Conservation (phyloP, 1,284 basidiomycete species). For the Clitocybe nebularis region DNA sequence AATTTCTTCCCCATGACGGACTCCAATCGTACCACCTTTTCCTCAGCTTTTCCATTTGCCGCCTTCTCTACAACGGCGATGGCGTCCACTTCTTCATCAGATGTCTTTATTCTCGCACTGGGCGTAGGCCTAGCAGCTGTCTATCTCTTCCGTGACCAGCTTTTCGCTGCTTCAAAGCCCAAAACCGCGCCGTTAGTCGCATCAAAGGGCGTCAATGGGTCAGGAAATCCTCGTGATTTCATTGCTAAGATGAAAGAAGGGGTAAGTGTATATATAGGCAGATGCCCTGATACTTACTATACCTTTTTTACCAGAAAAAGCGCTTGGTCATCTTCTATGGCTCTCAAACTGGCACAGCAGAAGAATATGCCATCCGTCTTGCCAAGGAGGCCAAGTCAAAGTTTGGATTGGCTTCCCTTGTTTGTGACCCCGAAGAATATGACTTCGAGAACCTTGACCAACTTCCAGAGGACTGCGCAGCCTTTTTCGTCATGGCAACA, state of each 20-base stretch:
- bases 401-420: slow-evolving; percentile 89
- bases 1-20: slow-evolving; percentile 26
- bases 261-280: slow-evolving; percentile 48
- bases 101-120: slow-evolving; percentile 64
- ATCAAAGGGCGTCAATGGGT: slow-evolving; percentile 53
- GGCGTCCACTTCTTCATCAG: slow-evolving; percentile 53
- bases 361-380: slow-evolving; percentile 91
- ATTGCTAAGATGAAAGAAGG: slow-evolving; percentile 86
- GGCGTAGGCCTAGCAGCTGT: slow-evolving; percentile 68
- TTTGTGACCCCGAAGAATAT: slow-evolving; percentile 96
- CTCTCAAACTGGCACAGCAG: slow-evolving; percentile 94
- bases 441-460: slow-evolving; percentile 96
- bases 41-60: slow-evolving; percentile 30
- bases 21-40: slow-evolving; percentile 32
- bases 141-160: slow-evolving; percentile 76
- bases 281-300: no score
- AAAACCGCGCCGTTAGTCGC: slow-evolving; percentile 46
- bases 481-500: slow-evolving; percentile 95
- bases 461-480: slow-evolving; percentile 81
- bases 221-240: slow-evolving; percentile 84
- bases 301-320: slow-evolving; percentile 69
- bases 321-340: slow-evolving; percentile 94
- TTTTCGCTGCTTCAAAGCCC: slow-evolving; percentile 61
- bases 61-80: slow-evolving; percentile 35
- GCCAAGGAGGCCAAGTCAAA: slow-evolving; percentile 94